Percentiles rank a stretch among this genome's conserved stretches.
Evolutionary conservation across 2,329 filamentous ascomycete species (phyloP).

Genomic region (Hypoxylon rubiginosum): DNA sequence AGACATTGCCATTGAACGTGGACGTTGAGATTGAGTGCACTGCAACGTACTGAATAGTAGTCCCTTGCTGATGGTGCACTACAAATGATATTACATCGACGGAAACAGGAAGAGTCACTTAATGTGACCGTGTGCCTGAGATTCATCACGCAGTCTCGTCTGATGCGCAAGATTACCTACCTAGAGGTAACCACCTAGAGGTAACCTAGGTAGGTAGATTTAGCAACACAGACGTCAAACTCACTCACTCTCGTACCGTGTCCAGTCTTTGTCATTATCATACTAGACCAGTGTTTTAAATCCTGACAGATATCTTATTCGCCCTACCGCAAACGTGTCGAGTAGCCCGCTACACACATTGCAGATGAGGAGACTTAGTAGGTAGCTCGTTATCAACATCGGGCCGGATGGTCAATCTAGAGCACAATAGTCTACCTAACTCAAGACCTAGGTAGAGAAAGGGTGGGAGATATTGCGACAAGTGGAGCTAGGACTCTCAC

Average conservation of each 20-base stretch:
- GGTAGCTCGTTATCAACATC: neutral
- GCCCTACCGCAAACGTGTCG: neutral
- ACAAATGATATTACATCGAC: neutral
- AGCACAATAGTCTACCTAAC: neutral
- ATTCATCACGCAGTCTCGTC: conserved; percentile 4
- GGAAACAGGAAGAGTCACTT: neutral
- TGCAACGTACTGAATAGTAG: conserved; percentile 42
- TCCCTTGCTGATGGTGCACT: no score
- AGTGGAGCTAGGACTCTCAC: conserved; percentile 1
- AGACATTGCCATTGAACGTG: conserved; percentile 43
- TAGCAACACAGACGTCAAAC: neutral
- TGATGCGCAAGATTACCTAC: neutral
- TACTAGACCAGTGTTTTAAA: neutral
- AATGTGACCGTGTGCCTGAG: neutral
- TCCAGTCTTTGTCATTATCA: neutral
- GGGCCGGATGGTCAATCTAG: neutral
- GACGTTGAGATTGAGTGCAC: conserved; percentile 47
- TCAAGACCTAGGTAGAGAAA: neutral
- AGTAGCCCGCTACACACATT: neutral
- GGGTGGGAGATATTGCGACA: neutral
- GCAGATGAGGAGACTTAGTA: neutral
- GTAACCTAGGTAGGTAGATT: no score
- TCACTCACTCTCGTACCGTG: neutral
- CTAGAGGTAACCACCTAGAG: no score
- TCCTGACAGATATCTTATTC: neutral